Conservation (phyloP, 495 filamentous ascomycete genomes). For the Xylaria nigripes region DNA sequence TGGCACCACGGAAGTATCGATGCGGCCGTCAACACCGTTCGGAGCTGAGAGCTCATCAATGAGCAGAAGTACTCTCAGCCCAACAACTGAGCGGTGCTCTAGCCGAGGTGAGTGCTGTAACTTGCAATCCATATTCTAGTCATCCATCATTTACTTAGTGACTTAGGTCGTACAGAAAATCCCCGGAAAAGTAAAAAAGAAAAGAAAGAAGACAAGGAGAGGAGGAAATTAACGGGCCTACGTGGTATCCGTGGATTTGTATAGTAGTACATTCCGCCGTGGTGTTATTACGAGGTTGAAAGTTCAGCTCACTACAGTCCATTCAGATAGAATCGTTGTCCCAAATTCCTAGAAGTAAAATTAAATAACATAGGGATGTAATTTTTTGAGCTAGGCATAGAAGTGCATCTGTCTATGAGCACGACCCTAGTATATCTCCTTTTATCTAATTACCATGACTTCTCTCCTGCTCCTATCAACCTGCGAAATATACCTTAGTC, state of each 20-base stretch:
- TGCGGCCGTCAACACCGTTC: conserved; percentile 25
- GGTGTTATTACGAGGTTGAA: background rate
- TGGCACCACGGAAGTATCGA: conserved; percentile 8
- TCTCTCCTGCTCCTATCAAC: no score
- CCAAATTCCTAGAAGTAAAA: no score
- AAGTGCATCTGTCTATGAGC: no score
- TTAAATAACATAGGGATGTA: no score
- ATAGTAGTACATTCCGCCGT: background rate
- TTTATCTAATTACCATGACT: no score
- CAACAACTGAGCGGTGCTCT: conserved; percentile 37
- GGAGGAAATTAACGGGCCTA: conserved; percentile 44
- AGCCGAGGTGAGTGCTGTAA: conserved; percentile 31
- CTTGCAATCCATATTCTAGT: background rate
- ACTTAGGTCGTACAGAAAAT: conserved; percentile 49
- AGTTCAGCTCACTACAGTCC: no score
- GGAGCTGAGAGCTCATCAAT: conserved; percentile 16
- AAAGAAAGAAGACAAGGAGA: conserved; percentile 42
- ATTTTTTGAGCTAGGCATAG: no score
- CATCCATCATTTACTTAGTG: conserved; percentile 24
- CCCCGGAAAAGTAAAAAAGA: conserved; percentile 45
- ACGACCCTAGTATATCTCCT: no score
- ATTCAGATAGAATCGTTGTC: no score
- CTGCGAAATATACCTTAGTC: no score
- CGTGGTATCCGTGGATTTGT: conserved; percentile 42
- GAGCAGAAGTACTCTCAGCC: conserved; percentile 34